Conservation (phyloP, 208 protist genomes). For the Trypanosoma theileri region DNA sequence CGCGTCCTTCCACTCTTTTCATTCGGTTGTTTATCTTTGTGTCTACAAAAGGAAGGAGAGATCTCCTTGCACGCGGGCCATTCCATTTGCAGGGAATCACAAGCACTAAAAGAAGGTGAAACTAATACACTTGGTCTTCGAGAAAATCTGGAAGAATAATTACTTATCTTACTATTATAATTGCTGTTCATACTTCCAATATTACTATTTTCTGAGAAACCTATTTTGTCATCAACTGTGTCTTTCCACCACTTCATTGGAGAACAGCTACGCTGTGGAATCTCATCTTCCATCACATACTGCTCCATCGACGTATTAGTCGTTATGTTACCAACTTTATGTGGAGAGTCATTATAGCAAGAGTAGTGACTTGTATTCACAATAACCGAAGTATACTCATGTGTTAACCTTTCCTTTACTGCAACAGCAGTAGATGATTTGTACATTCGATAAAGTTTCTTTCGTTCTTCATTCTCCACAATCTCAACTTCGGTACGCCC, state of each 20-base stretch:
- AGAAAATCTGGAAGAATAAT: background rate
- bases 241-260: background rate
- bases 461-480: conserved; percentile 20
- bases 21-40: too few relatives aligned
- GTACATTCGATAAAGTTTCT: background rate
- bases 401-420: background rate
- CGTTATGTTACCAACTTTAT: too few relatives aligned
- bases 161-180: background rate
- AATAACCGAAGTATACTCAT: background rate
- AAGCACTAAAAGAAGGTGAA: background rate
- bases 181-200: too few relatives aligned
- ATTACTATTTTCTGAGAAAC: background rate
- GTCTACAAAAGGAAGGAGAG: background rate
- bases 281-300: background rate
- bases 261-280: background rate
- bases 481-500: conserved; percentile 20
- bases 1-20: background rate
- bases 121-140: background rate
- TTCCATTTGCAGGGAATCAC: background rate
- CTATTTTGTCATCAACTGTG: background rate
- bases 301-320: background rate
- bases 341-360: too few relatives aligned
- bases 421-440: background rate
- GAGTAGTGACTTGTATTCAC: too few relatives aligned
- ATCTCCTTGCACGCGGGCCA: background rate